A percentile compares a stretch with the other conserved stretches of the same genome.
These are phyloP conservation scores for Kluyveromyces nonfermentans DNA, from an alignment of 805 yeast species.

Conservation along the genomic window DNA sequence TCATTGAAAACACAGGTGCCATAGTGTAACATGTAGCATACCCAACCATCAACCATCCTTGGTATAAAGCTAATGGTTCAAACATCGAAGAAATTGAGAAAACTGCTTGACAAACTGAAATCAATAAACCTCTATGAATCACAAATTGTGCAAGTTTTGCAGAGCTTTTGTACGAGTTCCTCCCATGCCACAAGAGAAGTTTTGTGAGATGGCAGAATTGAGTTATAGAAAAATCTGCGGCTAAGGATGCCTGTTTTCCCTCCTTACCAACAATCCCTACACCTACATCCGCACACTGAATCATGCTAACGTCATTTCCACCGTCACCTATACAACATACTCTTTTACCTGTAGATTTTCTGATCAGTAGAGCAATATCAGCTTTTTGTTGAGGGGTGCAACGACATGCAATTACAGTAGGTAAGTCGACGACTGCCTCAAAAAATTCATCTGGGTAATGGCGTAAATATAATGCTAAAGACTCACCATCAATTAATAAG, in stretches of 20 bases:
- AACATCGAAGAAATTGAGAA: constrained; percentile 77
- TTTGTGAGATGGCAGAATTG: constrained; percentile 87
- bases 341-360: constrained; percentile 71
- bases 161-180: constrained; percentile 91
- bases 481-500: constrained; percentile 88
- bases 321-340: constrained; percentile 99
- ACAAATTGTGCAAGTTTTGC: constrained; percentile 94
- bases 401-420: constrained; percentile 96
- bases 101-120: constrained; percentile 91
- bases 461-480: constrained; percentile 59
- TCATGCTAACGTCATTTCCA: constrained; percentile 98
- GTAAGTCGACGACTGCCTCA: constrained; percentile 63
- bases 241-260: constrained; percentile 93
- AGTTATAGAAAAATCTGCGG: constrained; percentile 91
- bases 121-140: constrained; percentile 90
- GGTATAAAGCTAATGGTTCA: constrained; percentile 89
- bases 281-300: constrained; percentile 97
- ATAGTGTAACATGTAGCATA: constrained; percentile 94
- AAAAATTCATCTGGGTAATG: constrained; percentile 66
- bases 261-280: constrained; percentile 99
- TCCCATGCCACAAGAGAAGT: constrained; percentile 91
- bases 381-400: constrained; percentile 99
- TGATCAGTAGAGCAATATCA: constrained; percentile 76
- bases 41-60: constrained; percentile 98
- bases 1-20: constrained; percentile 95